Percentiles rank a stretch among this genome's conserved stretches.
Evolutionary conservation across 2,329 filamentous ascomycete species (phyloP).

Genomic region (Volutella citrinella): DNA sequence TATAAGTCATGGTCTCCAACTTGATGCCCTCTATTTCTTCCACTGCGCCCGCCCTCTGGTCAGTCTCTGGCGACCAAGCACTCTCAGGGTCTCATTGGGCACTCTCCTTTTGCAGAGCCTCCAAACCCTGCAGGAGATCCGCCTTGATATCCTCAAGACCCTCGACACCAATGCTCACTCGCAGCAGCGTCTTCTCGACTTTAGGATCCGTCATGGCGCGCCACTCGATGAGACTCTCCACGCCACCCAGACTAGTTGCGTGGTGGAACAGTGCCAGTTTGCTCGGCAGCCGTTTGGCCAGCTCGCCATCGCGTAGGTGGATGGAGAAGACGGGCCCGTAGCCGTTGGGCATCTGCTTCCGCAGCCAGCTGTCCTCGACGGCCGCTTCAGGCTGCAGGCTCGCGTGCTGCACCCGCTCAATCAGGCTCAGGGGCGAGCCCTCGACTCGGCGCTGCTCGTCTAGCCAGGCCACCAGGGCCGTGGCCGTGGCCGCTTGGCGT

Average conservation of each 20-base stretch:
- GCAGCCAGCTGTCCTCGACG: conserved; percentile 67
- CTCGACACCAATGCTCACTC: conserved; percentile 86
- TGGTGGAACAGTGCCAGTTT: conserved; percentile 85
- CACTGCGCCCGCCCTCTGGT: conserved; percentile 2
- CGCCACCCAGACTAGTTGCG: conserved; percentile 88
- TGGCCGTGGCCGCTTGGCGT: conserved; percentile 71
- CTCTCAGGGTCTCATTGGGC: too few species aligned
- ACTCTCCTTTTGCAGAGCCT: conserved; percentile 40
- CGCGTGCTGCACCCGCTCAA: conserved; percentile 70
- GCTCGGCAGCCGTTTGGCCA: conserved; percentile 70
- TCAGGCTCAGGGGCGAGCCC: conserved; percentile 46
- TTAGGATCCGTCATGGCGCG: conserved; percentile 77
- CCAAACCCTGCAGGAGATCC: conserved; percentile 69
- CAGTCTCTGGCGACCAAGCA: too few species aligned
- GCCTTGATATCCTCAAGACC: conserved; percentile 76
- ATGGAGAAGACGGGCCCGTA: conserved; percentile 88
- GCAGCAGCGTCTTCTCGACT: conserved; percentile 69
- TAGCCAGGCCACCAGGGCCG: conserved; percentile 70
- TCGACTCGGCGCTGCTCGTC: conserved; percentile 41
- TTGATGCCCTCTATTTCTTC: conserved; percentile 4
- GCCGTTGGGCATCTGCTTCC: conserved; percentile 85
- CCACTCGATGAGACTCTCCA: conserved; percentile 97
- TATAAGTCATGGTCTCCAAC: too few species aligned
- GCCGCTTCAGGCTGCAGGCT: conserved; percentile 66
- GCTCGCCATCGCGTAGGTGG: conserved; percentile 54